Base-by-base conservation (phyloP, 1,284 basidiomycete species). In the Tetrapyrgos nigripes region DNA sequence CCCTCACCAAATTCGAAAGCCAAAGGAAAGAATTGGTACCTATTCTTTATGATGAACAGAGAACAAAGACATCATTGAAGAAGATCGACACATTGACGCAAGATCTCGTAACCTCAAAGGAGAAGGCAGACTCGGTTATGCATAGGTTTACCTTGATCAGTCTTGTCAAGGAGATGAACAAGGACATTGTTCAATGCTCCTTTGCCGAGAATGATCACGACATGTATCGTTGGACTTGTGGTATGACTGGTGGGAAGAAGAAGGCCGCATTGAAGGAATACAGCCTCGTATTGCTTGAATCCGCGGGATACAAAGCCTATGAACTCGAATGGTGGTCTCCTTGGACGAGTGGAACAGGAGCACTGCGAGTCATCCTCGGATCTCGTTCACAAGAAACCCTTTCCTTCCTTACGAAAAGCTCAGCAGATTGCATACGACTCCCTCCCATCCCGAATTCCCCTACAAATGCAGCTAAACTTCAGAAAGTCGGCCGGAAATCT, bases 261-360 rank as follows among this genome's bases (percentile, higher is more conserved):
- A 58, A 63, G 60, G 59, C 51, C 3, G 35, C 55, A 31, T 14
- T 59, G 21, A 53, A 53, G 40, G 51, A 56, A 21, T 63, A 59
- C 46, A 59, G 50, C 14, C 54, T 55, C 14, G 55, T 64, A 19
- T 37, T 48, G 17, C 60, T 61, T 19, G 60, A 56, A 19, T 46
- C 50, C 17, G 37, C n/a, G 11, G 45, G 47, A 1, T 60, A 60
- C 53, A 62, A 54, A 47, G 65, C 63, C 14, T 64, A 62, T 43
- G 63, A 66, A 52, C 49, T 57, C 17, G 60, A 60, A 29, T 66
- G 65, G 65, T 49, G 59, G 44, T 55, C 65, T 19, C 63, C 65
- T 6, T 13, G 62, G 13, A 62, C 62, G 6, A 53, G 50, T 19
- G 50, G 54, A 3, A 40, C 56, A 1, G 55, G 50, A 27, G 23